phyloP scores from a whole-genome alignment of 345 rosid genomes.

The Ceriops tagal region DNA sequence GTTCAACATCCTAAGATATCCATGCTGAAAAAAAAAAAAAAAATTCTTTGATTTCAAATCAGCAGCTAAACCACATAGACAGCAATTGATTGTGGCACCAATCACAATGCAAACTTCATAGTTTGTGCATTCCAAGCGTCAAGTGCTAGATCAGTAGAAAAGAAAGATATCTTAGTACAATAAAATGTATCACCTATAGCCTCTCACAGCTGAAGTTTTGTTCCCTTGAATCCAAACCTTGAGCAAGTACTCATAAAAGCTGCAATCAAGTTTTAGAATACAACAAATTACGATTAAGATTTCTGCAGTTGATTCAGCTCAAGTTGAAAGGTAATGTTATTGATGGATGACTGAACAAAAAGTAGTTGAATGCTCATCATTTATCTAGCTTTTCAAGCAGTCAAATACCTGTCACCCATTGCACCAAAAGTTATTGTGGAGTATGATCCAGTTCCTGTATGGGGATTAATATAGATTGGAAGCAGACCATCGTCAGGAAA shows the following conservation, averaged over 20 bases:
- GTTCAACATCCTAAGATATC: slow-evolving; percentile 1
- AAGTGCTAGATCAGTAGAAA: neutral
- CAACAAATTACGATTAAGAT: neutral
- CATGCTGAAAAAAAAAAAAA: neutral
- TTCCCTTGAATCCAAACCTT: slow-evolving; percentile 98
- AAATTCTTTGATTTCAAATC: neutral
- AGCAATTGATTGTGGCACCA: neutral
- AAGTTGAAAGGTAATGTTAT: neutral
- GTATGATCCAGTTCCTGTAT: slow-evolving; percentile 51
- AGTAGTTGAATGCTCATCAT: neutral
- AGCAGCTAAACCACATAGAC: neutral
- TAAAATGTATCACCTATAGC: slow-evolving; percentile 54
- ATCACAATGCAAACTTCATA: neutral
- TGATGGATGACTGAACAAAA: neutral
- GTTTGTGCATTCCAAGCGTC: too few relatives aligned
- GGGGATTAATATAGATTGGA: slow-evolving; percentile 79
- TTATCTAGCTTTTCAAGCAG: slow-evolving; percentile 4
- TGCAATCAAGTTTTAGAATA: slow-evolving; percentile 28
- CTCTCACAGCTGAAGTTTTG: slow-evolving; percentile 68
- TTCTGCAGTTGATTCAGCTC: neutral
- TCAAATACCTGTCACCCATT: slow-evolving; percentile 92
- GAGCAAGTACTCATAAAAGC: slow-evolving; percentile 97
- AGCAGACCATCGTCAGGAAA: slow-evolving; percentile 94
- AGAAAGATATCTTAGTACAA: neutral
- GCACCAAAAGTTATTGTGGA: slow-evolving; percentile 94